Evolutionary conservation across 169 alveolate genomes (phyloP), one percentile per base, ranked within the genome.

Genomic region (Plasmodium billcollinsi): DNA sequence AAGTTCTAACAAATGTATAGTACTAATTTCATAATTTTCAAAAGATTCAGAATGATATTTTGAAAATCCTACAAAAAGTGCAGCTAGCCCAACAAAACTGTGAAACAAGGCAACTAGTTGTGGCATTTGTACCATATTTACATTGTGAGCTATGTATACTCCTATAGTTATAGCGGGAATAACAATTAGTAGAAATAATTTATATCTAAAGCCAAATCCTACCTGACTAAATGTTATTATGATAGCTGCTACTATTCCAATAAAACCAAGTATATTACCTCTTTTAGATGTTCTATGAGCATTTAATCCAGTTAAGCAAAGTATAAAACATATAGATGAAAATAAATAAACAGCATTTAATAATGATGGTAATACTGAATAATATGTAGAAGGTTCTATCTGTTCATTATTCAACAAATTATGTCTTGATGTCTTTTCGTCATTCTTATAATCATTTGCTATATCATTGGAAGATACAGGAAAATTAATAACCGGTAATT

Each of bases 81-180:
- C 99, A 39, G 99, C 99, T 59, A 98, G 88, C 26, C 99, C 99
- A 67, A 98, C 99, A 69, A 97, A 96, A 71, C 98, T 91, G 85
- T 98, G 99, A 95, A 98, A 97, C 56, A 96, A 94, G 15, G 99
- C 99, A 71, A 98, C 99, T 74, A 96, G 88, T 88, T 97, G 97
- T 49, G 99, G 99, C 95, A 96, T 88, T 18, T 95, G 96, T 5
- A 96, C 95, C 93, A 97, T 92, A 54, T 95, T 95, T 12, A 95
- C 98, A 83, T 85, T 93, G 26, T 92, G 88, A 15, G 95, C 95
- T 45, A 93, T 93, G 73, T 63, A 89, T 33, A 89, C 29, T 20
- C 95, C 95, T 65, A 93, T 72, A 20, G 74, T 73, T 45, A 83
- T 89, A 59, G 95, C 89, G 73, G 92, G 67, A 2, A 89, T 75